Evolutionary conservation across 73 alveolate species (phyloP), one percentile per base, ranked within the genome.

Genomic region (Paramecium tetraurelia): DNA sequence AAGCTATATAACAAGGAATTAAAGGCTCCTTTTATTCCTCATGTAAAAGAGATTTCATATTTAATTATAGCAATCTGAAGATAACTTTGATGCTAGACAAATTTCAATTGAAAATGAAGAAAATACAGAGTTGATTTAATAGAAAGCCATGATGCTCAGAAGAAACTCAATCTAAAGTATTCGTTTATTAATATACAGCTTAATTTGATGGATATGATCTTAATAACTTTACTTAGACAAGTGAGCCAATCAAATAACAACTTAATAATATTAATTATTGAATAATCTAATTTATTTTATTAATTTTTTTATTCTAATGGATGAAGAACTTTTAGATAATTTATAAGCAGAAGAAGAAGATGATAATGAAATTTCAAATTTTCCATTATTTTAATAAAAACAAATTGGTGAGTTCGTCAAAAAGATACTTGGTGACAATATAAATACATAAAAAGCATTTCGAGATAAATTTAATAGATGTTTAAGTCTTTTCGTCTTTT

Each of bases 11-110:
- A 96, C 33, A 98, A 96, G 95, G 94, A 94, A 33, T 46, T 96
- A 29, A 85, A 83, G n/a, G 90, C 99, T 12, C 99, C 99, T 18
- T 98, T 92, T 92, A 58, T 96, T 36, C 98, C 98, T 0, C 92
- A 95, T 41, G 86, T 58, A 85, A 59, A 87, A 14, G 2, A 18
- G 27, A 10, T 69, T 68, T 18, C 18, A 21, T 2, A 68, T 20
- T 35, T 7, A 31, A 50, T 35, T 20, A 24, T 41, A 87, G 86
- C 7, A 87, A 80, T 40, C 72, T 38, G 94, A 93, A 41, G 95
- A 93, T 59, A 93, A 93, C 46, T 93, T 93, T 35, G 96, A 93
- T 75, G 86, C 88, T 0, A 90, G 86, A 58, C 58, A 93, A 80
- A 93, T 93, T 33, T 41, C 93, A 40, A 48, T 48, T 48, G 89